A percentile compares a stretch with the other conserved stretches of the same genome.
Evolutionary conservation across 139 green algal species (phyloP).

Genomic region (Auxenochlorella pyrenoidosa): DNA sequence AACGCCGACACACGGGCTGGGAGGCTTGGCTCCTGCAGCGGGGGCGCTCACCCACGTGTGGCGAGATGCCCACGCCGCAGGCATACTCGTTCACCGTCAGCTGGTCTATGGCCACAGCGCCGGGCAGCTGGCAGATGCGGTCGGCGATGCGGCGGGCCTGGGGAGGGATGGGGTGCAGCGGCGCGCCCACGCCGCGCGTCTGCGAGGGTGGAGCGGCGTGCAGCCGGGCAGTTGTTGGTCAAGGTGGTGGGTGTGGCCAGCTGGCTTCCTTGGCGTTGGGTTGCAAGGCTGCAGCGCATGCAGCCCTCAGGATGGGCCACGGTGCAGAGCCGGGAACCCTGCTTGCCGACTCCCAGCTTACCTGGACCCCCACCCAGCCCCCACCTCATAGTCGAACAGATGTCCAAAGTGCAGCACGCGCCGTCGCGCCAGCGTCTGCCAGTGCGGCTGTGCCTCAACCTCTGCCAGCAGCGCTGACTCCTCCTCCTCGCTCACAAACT

Average conservation of each 20-base stretch:
- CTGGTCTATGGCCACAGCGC: conserved; percentile 65
- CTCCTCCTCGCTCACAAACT: conserved; percentile 70
- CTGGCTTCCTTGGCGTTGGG: no score
- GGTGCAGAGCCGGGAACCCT: no score
- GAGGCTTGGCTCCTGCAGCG: neutral
- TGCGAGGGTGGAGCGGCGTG: neutral
- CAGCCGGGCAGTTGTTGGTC: neutral
- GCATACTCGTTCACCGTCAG: conserved; percentile 96
- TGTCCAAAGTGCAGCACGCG: conserved; percentile 91
- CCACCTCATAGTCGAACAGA: conserved; percentile 73
- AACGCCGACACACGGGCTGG: no score
- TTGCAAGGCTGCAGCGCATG: no score
- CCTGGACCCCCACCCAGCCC: neutral
- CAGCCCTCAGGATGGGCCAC: no score
- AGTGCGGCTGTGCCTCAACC: conserved; percentile 54
- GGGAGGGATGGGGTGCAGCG: conserved; percentile 21
- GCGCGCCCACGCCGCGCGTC: neutral
- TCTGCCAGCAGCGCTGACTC: conserved; percentile 69
- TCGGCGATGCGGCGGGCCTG: neutral
- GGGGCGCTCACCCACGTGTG: conserved; percentile 75
- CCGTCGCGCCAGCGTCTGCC: conserved; percentile 77
- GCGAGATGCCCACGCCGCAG: conserved; percentile 87
- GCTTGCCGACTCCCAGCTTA: no score
- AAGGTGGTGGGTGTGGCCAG: neutral
- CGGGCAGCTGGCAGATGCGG: conserved; percentile 32